Evolutionary conservation across 768 basidiomycete genomes (phyloP).

Genomic region (Lactifluus subvellereus): DNA sequence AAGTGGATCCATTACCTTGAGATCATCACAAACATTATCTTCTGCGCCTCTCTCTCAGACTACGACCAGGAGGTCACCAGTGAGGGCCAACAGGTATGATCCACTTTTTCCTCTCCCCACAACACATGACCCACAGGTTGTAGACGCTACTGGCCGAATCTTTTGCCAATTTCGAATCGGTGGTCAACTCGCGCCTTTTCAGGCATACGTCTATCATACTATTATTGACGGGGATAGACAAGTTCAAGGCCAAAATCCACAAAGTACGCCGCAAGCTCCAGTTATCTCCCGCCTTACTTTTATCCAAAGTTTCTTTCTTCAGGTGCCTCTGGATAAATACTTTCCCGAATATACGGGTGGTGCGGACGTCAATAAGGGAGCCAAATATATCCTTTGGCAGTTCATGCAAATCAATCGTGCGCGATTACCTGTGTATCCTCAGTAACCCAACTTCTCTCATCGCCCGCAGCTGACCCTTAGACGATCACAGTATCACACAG

Average conservation of each 20-base stretch:
- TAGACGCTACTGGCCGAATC: conserved; percentile 42
- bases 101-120: conserved; percentile 11
- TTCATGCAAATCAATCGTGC: conserved; percentile 42
- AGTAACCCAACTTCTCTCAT: background rate
- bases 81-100: conserved; percentile 24
- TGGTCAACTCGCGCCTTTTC: conserved; percentile 51
- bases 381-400: conserved; percentile 43
- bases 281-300: background rate
- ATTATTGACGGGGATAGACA: conserved; percentile 39
- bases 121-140: background rate
- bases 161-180: conserved; percentile 44
- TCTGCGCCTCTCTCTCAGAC: conserved; percentile 65
- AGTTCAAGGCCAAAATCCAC: conserved; percentile 46
- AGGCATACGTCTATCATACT: conserved; percentile 37
- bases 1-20: conserved; percentile 54
- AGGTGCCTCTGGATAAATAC: conserved; percentile 29
- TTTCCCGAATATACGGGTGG: conserved; percentile 43
- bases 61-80: conserved; percentile 50
- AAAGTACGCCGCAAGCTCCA: conserved; percentile 26
- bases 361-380: conserved; percentile 40
- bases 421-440: background rate
- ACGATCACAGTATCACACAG: too few relatives aligned
- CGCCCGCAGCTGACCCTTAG: too few relatives aligned
- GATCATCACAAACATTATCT: conserved; percentile 60
- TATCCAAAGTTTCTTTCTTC: background rate